Evolutionary conservation across 2,329 filamentous ascomycete genomes (phyloP), one percentile per base, ranked within the genome.

Genomic region (Fusarium sp.): DNA sequence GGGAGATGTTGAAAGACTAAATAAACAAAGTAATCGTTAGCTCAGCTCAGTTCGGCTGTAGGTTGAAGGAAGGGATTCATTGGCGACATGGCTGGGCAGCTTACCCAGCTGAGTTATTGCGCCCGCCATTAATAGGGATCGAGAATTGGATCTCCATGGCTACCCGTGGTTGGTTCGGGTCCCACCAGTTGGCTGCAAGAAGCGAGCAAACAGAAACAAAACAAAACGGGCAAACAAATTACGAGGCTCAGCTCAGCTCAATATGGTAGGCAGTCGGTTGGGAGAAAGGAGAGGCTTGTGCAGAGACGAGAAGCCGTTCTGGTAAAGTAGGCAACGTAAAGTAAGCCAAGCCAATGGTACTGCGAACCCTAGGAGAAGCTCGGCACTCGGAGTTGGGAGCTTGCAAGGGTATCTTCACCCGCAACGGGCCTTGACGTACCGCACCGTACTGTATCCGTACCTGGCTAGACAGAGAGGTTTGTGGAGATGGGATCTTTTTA

Each of bases 101-200:
- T 76, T 64, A 79, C 77, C 58, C 64, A 53, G 69, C 51, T 48
- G 58, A 62, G 53, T 43, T 70, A 45, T 63, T 73, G 31, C 67
- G 70, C 45, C 59, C 60, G 45, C 50, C 26, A 42, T 70, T 74
- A 16, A 79, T 65, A 18, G 78, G 73, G 37, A 80, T 62, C n/a
- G 77, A 77, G 69, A 81, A 81, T 50, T 81, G 79, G 54, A 81
- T 79, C 74, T 81, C 79, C 79, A 81, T 81, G 50, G 18, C 19
- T 52, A 18, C 34, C 34, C 34, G 25, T 42, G 49, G 28, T 57
- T 68, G 54, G 52, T 25, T 25, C 19, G 48, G 50, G 48, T 55
- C 55, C 64, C 56, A 65, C 56, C 61, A 19, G 25, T 19, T 41
- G 19, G n/a, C 31, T 55, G 43, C 31, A 56, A 31, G n/a, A 28